A percentile compares a stretch with the other conserved stretches of the same genome.
Evolutionary conservation across 1,139 yeast genomes (phyloP).

Genomic region (Kodamaea plutei): DNA sequence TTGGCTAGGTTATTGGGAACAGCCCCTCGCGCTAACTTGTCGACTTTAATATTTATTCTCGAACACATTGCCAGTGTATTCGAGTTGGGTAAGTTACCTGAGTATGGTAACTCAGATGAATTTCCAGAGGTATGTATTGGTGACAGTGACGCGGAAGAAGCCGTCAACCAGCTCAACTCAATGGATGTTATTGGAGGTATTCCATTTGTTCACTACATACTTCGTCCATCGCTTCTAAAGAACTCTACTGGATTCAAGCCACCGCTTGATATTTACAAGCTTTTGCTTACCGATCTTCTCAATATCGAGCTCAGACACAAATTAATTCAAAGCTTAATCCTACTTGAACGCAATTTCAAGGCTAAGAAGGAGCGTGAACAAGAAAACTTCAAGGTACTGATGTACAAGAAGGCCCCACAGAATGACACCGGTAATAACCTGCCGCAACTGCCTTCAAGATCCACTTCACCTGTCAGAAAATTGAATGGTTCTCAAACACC

Average conservation of each 20-base stretch:
- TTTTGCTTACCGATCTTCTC: constrained; percentile 29
- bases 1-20: constrained; percentile 27
- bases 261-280: constrained; percentile 27
- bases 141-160: constrained; percentile 9
- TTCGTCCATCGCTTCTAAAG: constrained; percentile 40
- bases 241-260: constrained; percentile 41
- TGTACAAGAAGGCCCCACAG: constrained; percentile 18
- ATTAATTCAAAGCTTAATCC: constrained; percentile 25
- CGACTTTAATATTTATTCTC: constrained; percentile 33
- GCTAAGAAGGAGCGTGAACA: constrained; percentile 24
- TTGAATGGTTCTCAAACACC: constrained; percentile 6
- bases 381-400: constrained; percentile 27
- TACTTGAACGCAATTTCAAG: constrained; percentile 27
- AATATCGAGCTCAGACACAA: constrained; percentile 21
- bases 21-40: constrained; percentile 41
- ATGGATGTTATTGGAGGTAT: constrained; percentile 38
- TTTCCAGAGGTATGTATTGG: constrained; percentile 21
- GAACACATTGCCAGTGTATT: constrained; percentile 33
- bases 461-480: constrained; percentile 5
- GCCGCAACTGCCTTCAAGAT: constrained; percentile 5
- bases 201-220: constrained; percentile 40
- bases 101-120: constrained; percentile 31
- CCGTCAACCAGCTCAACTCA: constrained; percentile 23
- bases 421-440: constrained; percentile 1
- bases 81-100: constrained; percentile 21